Conservation (phyloP, 2,329 filamentous ascomycete genomes). For the Chaetomium sp. region DNA sequence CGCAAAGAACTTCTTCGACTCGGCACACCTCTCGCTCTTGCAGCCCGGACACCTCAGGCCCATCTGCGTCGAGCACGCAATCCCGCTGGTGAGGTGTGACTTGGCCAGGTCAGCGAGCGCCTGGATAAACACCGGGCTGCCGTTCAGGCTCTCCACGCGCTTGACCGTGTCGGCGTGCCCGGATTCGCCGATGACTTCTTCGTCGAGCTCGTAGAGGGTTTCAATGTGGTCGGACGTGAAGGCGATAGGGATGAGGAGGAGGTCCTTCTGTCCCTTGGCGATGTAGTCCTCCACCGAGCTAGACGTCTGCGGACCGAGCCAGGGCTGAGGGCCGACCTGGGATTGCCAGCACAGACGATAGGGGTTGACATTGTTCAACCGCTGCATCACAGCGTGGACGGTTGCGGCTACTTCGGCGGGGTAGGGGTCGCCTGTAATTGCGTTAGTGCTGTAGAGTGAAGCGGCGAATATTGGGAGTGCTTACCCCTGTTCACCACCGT, state of each 20-base stretch:
- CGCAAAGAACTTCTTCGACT: constrained; percentile 71
- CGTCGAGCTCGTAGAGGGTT: constrained; percentile 90
- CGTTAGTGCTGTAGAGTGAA: constrained; percentile 36
- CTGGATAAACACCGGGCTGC: constrained; percentile 84
- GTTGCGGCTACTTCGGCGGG: constrained; percentile 94
- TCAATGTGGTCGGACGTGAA: constrained; percentile 99
- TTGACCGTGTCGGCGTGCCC: constrained; percentile 79
- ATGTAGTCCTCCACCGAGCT: constrained; percentile 87
- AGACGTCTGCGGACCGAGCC: constrained; percentile 92
- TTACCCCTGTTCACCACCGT: constrained; percentile 88
- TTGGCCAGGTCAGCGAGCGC: constrained; percentile 87
- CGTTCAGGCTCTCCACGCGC: constrained; percentile 89
- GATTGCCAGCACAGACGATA: constrained; percentile 98
- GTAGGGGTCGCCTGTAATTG: constrained; percentile 77
- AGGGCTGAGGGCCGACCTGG: constrained; percentile 92
- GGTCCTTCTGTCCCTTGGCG: constrained; percentile 85
- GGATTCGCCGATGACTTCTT: constrained; percentile 90
- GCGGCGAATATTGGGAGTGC: too few relatives aligned
- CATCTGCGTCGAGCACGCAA: constrained; percentile 79
- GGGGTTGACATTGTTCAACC: constrained; percentile 82
- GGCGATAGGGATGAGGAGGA: constrained; percentile 90
- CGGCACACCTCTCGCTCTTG: constrained; percentile 82
- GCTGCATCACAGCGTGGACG: constrained; percentile 94
- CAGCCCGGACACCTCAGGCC: constrained; percentile 89
- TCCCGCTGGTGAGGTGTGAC: constrained; percentile 70